These are phyloP conservation scores for Eimeria necatrix DNA, from an alignment of 169 alveolate genomes.

Conservation along the genomic window DNA sequence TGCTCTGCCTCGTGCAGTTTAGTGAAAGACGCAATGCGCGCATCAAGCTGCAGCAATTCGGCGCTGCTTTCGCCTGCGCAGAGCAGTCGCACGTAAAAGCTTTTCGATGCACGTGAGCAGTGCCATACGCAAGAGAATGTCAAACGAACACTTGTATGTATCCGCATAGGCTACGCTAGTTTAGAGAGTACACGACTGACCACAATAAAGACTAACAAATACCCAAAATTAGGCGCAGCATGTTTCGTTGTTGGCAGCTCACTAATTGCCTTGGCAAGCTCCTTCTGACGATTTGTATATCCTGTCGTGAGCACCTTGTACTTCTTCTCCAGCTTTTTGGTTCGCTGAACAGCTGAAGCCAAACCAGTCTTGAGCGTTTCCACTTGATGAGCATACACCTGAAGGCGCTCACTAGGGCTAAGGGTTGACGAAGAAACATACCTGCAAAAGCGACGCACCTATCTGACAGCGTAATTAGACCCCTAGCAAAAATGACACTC, in stretches of 20 bases:
- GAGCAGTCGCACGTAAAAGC: background rate
- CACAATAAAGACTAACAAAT: too few species aligned
- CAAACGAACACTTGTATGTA: too few species aligned
- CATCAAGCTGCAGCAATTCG: constrained; percentile 58
- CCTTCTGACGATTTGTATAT: constrained; percentile 56
- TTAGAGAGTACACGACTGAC: too few species aligned
- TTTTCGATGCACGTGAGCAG: too few species aligned
- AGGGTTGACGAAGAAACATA: constrained; percentile 40
- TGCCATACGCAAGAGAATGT: too few species aligned
- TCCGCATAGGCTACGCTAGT: too few species aligned
- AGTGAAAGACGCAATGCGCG: constrained; percentile 62
- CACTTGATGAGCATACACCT: constrained; percentile 58
- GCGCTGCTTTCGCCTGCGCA: constrained; percentile 69
- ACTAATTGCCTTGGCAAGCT: constrained; percentile 63
- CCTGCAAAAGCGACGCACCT: background rate
- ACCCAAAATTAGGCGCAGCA: background rate
- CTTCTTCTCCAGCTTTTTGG: constrained; percentile 71
- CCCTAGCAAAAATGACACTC: too few species aligned
- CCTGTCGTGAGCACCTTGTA: constrained; percentile 64
- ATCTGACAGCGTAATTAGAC: background rate
- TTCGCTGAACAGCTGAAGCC: constrained; percentile 50
- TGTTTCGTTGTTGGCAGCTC: background rate
- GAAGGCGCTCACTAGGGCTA: constrained; percentile 54
- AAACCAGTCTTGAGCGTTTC: constrained; percentile 45
- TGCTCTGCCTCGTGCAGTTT: constrained; percentile 60